These are phyloP conservation scores for Achlya hypogyna DNA, from an alignment of 352 stramenopile genomes.

Conservation along the genomic window DNA sequence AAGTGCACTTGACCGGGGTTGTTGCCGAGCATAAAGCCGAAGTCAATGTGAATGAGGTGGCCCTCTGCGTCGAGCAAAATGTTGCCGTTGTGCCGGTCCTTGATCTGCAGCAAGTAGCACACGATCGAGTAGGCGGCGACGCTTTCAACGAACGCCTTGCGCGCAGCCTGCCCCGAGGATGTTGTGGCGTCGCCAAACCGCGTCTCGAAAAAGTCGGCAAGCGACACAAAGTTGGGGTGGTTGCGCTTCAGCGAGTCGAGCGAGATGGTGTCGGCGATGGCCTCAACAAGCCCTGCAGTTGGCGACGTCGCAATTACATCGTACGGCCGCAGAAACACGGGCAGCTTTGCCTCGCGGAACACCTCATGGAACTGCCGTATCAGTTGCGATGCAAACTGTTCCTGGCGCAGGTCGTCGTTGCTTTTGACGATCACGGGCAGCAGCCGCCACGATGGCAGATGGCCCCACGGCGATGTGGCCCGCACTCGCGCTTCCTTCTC, in stretches of 20 bases:
- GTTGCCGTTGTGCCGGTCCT: constrained; percentile 98
- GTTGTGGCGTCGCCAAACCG: constrained; percentile 82
- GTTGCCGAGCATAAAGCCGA: constrained; percentile 92
- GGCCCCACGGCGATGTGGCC: constrained; percentile 74
- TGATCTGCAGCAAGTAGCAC: constrained; percentile 96
- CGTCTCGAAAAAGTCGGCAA: constrained; percentile 91
- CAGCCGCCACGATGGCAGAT: constrained; percentile 82
- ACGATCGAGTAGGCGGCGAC: constrained; percentile 90
- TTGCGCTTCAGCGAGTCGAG: constrained; percentile 98
- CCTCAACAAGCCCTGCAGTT: constrained; percentile 93
- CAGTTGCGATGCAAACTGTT: constrained; percentile 95
- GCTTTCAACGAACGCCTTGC: constrained; percentile 81
- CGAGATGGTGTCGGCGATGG: constrained; percentile 94
- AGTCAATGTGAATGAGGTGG: constrained; percentile 97
- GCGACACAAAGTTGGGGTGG: constrained; percentile 83
- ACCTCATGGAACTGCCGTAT: constrained; percentile 92
- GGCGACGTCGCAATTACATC: constrained; percentile 92
- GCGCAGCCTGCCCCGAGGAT: constrained; percentile 63
- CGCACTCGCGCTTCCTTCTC: constrained; percentile 91
- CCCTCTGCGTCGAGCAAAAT: constrained; percentile 94
- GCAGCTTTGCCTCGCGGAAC: constrained; percentile 90
- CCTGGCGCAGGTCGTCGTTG: constrained; percentile 96
- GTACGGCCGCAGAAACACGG: constrained; percentile 94
- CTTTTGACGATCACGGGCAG: constrained; percentile 96
- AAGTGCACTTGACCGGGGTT: constrained; percentile 91